Percentiles rank a stretch among this genome's conserved stretches.
phyloP scores from a whole-genome alignment of 164 flowering plant species.

The Piper betle region DNA sequence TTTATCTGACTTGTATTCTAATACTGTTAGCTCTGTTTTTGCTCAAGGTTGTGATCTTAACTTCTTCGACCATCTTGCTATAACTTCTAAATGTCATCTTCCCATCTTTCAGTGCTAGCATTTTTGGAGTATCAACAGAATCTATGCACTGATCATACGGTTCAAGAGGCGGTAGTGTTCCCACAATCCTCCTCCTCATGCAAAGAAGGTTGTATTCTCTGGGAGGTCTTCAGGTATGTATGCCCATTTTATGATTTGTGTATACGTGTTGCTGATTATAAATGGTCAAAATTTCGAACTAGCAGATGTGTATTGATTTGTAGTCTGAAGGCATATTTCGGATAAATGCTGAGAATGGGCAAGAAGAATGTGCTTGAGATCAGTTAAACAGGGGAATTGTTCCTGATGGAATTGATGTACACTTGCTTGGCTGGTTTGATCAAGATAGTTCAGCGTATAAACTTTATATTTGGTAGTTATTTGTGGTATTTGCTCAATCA shows the following conservation, averaged over 20 bases:
- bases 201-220: constrained; percentile 65
- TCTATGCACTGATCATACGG: constrained; percentile 95
- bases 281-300: not conserved
- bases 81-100: not conserved
- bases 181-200: constrained; percentile 84
- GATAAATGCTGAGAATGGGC: constrained; percentile 70
- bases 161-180: constrained; percentile 82
- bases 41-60: not conserved
- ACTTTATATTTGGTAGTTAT: not conserved
- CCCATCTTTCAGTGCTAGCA: constrained; percentile 45
- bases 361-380: constrained; percentile 77
- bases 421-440: constrained; percentile 92
- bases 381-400: constrained; percentile 66
- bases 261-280: not conserved
- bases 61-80: not conserved
- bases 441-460: constrained; percentile 33
- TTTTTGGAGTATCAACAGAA: constrained; percentile 89
- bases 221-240: constrained; percentile 65
- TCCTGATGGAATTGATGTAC: constrained; percentile 72
- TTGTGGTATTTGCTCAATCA: not conserved
- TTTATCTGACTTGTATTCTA: too few species aligned
- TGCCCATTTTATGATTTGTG: not conserved
- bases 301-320: constrained; percentile 1
- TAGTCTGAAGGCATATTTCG: constrained; percentile 95
- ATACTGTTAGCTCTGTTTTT: not conserved